A percentile compares a stretch with the other conserved stretches of the same genome.
Conservation (phyloP, 768 basidiomycete genomes). For the Thelephora ganbajun region DNA sequence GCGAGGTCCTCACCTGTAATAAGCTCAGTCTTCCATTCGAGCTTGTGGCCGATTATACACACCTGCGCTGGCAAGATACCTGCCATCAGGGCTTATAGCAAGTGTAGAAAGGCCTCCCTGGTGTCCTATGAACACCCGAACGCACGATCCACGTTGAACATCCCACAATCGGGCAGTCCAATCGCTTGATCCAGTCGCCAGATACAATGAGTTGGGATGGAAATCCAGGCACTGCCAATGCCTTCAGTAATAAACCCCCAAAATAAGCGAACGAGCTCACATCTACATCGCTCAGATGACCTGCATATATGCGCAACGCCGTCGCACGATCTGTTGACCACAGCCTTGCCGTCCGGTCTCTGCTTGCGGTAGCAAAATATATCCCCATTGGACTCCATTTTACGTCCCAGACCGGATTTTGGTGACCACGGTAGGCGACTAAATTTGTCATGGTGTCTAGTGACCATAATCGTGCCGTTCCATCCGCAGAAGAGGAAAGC, state of each 20-base stretch:
- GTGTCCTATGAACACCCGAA: slow-evolving; percentile 93
- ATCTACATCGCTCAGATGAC: slow-evolving; percentile 93
- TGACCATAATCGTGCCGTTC: slow-evolving; percentile 87
- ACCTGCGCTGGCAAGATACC: slow-evolving; percentile 87
- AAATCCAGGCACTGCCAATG: slow-evolving; percentile 72
- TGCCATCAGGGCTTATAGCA: slow-evolving; percentile 87
- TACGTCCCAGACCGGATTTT: slow-evolving; percentile 97
- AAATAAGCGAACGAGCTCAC: slow-evolving; percentile 34
- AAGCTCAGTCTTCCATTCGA: not conserved
- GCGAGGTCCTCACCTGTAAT: slow-evolving; percentile 74
- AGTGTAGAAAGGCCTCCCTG: slow-evolving; percentile 77
- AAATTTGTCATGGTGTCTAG: slow-evolving; percentile 89
- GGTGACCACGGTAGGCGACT: slow-evolving; percentile 89
- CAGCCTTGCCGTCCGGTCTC: slow-evolving; percentile 87
- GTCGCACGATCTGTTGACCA: slow-evolving; percentile 91
- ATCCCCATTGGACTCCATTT: slow-evolving; percentile 97
- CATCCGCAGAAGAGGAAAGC: slow-evolving; percentile 85
- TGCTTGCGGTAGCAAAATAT: slow-evolving; percentile 94
- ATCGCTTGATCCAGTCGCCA: slow-evolving; percentile 94
- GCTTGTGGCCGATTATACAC: not conserved
- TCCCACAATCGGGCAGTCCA: slow-evolving; percentile 97
- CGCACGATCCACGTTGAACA: slow-evolving; percentile 87
- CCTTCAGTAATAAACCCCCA: not conserved
- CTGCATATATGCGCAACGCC: slow-evolving; percentile 84
- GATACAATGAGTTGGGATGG: slow-evolving; percentile 94